These are phyloP conservation scores for Euphrasia confusa DNA, from an alignment of 257 asterid species.

Conservation along the genomic window DNA sequence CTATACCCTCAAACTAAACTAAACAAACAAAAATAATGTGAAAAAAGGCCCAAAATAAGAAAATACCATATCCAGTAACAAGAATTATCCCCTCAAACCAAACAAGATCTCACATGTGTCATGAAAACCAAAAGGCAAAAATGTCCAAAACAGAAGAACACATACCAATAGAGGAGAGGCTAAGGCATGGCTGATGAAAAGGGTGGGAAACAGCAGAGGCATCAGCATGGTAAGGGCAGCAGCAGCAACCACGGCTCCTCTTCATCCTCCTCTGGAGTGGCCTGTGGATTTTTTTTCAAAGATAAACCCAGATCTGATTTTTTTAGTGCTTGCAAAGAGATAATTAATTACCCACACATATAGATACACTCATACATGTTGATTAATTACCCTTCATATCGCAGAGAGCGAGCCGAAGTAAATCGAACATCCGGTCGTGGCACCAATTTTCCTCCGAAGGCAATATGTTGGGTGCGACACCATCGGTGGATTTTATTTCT, in stretches of 20 bases:
- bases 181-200: constrained; percentile 49
- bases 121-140: neutral
- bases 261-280: constrained; percentile 30
- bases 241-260: constrained; percentile 63
- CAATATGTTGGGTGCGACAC: too few species aligned
- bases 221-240: constrained; percentile 53
- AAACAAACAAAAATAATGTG: neutral
- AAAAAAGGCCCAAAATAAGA: neutral
- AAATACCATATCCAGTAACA: neutral
- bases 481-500: too few species aligned
- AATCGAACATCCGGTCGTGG: too few species aligned
- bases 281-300: neutral
- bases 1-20: neutral
- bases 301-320: too few species aligned
- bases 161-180: constrained; percentile 57
- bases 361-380: too few species aligned
- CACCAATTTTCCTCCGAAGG: too few species aligned
- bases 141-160: neutral
- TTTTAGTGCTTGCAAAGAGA: too few species aligned
- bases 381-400: too few species aligned
- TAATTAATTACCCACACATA: too few species aligned
- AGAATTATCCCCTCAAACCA: neutral
- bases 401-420: too few species aligned
- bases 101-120: neutral
- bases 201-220: constrained; percentile 42